These are phyloP conservation scores for Cotoneaster glaucophyllus DNA, from an alignment of 306 rosid species.

Conservation along the genomic window DNA sequence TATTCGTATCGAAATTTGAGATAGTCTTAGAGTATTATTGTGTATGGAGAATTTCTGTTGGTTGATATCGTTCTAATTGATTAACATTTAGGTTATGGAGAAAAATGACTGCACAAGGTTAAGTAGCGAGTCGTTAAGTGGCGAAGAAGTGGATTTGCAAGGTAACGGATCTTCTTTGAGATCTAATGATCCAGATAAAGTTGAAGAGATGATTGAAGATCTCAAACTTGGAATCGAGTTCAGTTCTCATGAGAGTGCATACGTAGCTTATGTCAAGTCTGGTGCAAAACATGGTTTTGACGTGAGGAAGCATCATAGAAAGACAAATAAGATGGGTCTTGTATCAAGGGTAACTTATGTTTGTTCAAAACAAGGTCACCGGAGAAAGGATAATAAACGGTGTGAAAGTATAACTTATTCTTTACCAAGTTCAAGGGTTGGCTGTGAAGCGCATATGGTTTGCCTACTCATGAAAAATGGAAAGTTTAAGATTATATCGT, in stretches of 20 bases:
- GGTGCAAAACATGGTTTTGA: not conserved
- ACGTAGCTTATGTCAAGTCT: not conserved
- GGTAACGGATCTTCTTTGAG: not conserved
- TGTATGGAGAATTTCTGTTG: not conserved
- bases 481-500: not conserved
- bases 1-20: not conserved
- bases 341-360: not conserved
- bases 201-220: not conserved
- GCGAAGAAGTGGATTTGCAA: not conserved
- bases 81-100: not conserved
- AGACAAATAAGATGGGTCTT: not conserved
- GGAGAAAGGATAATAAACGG: not conserved
- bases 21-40: not conserved
- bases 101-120: not conserved
- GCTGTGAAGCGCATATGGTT: not conserved
- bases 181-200: not conserved
- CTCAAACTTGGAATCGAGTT: not conserved
- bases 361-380: not conserved
- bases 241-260: not conserved
- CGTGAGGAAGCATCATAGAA: not conserved
- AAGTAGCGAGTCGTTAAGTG: not conserved
- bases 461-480: not conserved
- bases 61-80: not conserved
- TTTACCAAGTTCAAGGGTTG: not conserved
- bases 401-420: not conserved